These are phyloP conservation scores for Populus ilicifolia DNA, from an alignment of 345 rosid species.

Conservation along the genomic window DNA sequence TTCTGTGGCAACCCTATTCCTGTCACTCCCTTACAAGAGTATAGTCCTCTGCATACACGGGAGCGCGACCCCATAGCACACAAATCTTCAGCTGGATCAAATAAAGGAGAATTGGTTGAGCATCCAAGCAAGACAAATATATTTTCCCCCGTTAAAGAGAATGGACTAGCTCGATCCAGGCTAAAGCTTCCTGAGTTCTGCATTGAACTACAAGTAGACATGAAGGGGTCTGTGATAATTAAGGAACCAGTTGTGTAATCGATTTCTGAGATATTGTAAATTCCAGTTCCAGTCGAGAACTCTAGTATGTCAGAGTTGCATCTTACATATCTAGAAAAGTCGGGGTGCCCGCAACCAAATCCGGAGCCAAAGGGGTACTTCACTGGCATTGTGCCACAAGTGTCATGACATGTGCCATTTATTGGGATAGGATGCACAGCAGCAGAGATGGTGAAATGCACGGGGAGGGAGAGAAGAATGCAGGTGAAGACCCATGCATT, in stretches of 20 bases:
- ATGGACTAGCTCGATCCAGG: constrained; percentile 52
- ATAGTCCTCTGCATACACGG: constrained; percentile 56
- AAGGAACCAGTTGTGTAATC: constrained; percentile 44
- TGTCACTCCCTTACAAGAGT: constrained; percentile 57
- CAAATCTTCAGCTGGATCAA: constrained; percentile 48
- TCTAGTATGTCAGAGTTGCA: constrained; percentile 47
- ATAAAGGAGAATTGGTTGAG: constrained; percentile 58
- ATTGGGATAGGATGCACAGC: constrained; percentile 25
- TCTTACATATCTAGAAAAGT: constrained; percentile 44
- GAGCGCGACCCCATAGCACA: constrained; percentile 53
- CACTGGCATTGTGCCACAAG: constrained; percentile 48
- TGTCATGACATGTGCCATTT: constrained; percentile 35
- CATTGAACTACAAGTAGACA: constrained; percentile 66
- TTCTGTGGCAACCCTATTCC: constrained; percentile 57
- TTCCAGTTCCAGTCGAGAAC: constrained; percentile 50
- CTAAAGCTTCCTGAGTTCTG: constrained; percentile 61
- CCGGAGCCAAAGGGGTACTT: constrained; percentile 52
- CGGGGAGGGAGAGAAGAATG: constrained; percentile 25
- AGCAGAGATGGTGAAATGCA: constrained; percentile 13
- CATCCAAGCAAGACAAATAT: constrained; percentile 62
- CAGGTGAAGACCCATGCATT: constrained; percentile 20
- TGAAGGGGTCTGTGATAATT: constrained; percentile 45
- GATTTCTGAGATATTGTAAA: constrained; percentile 46
- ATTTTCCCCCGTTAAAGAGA: constrained; percentile 40
- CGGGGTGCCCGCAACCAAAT: constrained; percentile 57